phyloP scores from a whole-genome alignment of 1,284 basidiomycete genomes.

The Exsudoporus floridanus region DNA sequence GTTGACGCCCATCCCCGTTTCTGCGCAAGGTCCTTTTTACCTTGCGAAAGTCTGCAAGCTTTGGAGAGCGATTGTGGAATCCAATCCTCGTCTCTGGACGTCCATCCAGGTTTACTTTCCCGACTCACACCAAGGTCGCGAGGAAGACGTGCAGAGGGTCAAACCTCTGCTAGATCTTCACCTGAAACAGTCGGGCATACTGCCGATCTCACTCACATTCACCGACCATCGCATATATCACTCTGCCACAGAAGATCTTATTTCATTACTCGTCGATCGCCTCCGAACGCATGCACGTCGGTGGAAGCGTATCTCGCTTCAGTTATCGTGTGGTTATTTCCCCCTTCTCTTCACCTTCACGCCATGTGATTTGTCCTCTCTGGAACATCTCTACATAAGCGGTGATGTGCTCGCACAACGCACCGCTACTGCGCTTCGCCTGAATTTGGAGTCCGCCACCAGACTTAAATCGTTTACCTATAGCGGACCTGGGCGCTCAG shows the following conservation, averaged over 20 bases:
- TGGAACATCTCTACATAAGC: conserved; percentile 15
- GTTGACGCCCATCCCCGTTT: neutral
- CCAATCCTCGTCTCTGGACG: conserved; percentile 22
- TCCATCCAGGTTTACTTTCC: conserved; percentile 16
- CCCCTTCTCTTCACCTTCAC: conserved; percentile 14
- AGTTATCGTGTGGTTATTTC: conserved; percentile 11
- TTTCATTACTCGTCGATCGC: conserved; percentile 10
- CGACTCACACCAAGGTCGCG: neutral
- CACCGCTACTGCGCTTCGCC: neutral
- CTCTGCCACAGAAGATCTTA: conserved; percentile 2
- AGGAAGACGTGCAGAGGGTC: conserved; percentile 7
- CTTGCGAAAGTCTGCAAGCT: conserved; percentile 18
- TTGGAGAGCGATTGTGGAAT: conserved; percentile 17
- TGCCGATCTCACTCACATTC: conserved; percentile 22
- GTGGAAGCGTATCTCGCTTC: conserved; percentile 19
- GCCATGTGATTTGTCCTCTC: conserved; percentile 15
- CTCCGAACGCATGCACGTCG: conserved; percentile 14
- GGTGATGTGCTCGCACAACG: neutral
- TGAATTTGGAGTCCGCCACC: conserved; percentile 12
- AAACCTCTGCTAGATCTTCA: conserved; percentile 4
- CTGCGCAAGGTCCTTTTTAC: neutral
- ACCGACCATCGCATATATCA: conserved; percentile 15
- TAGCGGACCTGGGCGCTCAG: neutral
- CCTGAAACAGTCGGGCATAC: conserved; percentile 14
- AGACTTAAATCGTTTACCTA: conserved; percentile 24